Conservation (phyloP, 2,329 filamentous ascomycete species). For the Arthrobotrys sphaeroides region DNA sequence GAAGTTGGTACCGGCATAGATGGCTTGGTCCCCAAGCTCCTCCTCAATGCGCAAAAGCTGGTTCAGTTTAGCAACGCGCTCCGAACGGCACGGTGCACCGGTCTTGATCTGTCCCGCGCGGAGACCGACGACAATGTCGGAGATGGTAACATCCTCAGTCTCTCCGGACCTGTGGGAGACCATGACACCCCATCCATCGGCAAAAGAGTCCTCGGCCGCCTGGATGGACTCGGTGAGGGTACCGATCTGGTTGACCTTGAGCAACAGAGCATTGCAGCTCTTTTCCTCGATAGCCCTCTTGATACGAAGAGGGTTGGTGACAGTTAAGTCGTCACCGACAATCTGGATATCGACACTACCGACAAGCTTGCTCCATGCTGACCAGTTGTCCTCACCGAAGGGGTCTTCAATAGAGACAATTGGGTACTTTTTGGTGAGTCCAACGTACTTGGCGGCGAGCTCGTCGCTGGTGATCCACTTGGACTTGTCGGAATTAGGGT, state of each 20-base stretch:
- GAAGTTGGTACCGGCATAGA: constrained; percentile 94
- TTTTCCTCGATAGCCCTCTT: constrained; percentile 99
- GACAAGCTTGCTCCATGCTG: constrained; percentile 99
- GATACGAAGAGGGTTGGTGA: constrained; percentile 98
- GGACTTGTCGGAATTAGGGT: constrained; percentile 91
- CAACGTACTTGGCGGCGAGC: constrained; percentile 89
- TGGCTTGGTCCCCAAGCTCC: constrained; percentile 88
- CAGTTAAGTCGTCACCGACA: constrained; percentile 95
- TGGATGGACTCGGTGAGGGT: constrained; percentile 98
- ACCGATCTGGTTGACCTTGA: constrained; percentile 99
- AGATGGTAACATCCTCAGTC: constrained; percentile 99
- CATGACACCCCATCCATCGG: constrained; percentile 98
- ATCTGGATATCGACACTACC: constrained; percentile 99
- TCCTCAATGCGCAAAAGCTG: constrained; percentile 99
- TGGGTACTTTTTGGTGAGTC: constrained; percentile 91
- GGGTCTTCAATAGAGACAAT: constrained; percentile 99
- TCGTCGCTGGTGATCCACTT: constrained; percentile 99
- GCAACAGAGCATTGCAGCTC: constrained; percentile 95
- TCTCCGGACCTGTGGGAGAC: constrained; percentile 98
- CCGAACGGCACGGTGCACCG: constrained; percentile 92
- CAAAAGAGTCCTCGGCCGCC: constrained; percentile 97
- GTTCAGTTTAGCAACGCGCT: constrained; percentile 99
- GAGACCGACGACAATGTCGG: constrained; percentile 96
- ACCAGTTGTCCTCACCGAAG: constrained; percentile 99
- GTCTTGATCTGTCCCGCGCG: constrained; percentile 99